A percentile compares a stretch with the other conserved stretches of the same genome.
Conservation (phyloP, 495 filamentous ascomycete genomes). For the Tuber magnatum region DNA sequence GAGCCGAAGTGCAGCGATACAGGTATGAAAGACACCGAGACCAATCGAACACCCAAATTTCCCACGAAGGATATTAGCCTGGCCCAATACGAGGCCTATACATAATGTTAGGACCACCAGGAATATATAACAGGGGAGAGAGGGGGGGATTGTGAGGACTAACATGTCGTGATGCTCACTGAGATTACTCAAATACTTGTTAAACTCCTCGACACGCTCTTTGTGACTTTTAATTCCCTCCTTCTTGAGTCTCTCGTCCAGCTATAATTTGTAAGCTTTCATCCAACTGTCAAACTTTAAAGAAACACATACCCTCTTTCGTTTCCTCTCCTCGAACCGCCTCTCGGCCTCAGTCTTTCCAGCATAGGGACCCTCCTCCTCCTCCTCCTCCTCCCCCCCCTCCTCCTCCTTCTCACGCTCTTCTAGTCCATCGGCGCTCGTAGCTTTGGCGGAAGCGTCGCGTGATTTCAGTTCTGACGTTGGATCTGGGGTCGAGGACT, state of each 20-base stretch:
- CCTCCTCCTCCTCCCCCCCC: constrained; percentile 22
- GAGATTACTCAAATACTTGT: constrained; percentile 80
- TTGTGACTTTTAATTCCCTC: constrained; percentile 89
- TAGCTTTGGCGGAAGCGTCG: constrained; percentile 1
- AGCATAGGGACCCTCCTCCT: constrained; percentile 30
- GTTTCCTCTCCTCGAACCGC: constrained; percentile 67
- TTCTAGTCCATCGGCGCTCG: not conserved
- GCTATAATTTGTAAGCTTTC: constrained; percentile 40
- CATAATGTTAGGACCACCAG: constrained; percentile 19
- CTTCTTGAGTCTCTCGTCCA: constrained; percentile 67
- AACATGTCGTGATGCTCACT: constrained; percentile 97
- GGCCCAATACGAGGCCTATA: constrained; percentile 41
- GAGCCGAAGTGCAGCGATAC: constrained; percentile 7
- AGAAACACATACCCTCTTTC: constrained; percentile 61
- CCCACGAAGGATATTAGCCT: constrained; percentile 32
- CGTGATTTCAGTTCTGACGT: constrained; percentile 4
- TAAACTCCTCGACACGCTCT: constrained; percentile 90
- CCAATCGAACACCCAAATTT: constrained; percentile 7
- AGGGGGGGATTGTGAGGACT: constrained; percentile 5
- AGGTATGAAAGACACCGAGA: constrained; percentile 16
- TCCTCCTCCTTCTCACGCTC: not conserved
- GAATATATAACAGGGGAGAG: not conserved
- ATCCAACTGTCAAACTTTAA: not conserved
- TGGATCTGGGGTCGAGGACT: constrained; percentile 7
- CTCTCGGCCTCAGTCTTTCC: constrained; percentile 81